These are phyloP conservation scores for Dictyostelium firmibasis DNA, from an alignment of 78 protist species.

Conservation along the genomic window DNA sequence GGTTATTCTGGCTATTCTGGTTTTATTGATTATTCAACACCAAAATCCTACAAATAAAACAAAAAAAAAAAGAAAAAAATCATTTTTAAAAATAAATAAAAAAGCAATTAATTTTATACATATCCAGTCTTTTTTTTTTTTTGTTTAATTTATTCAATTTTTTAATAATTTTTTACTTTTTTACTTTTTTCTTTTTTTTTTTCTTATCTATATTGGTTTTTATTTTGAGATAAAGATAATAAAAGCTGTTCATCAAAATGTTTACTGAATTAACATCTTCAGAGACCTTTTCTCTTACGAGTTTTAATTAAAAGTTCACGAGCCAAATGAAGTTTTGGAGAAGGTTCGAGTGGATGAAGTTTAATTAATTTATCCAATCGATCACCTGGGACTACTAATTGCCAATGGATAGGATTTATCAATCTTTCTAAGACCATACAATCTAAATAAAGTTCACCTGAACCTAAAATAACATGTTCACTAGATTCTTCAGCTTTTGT, in stretches of 20 bases:
- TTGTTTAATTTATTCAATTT: too few relatives aligned
- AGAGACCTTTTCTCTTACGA: conserved; percentile 97
- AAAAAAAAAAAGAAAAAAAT: too few relatives aligned
- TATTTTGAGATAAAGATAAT: conserved; percentile 22
- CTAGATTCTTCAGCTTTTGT: conserved; percentile 98
- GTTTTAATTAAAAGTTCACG: conserved; percentile 99
- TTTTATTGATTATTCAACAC: too few relatives aligned
- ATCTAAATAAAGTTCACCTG: conserved; percentile 99
- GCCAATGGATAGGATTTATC: too few relatives aligned
- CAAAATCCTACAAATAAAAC: too few relatives aligned
- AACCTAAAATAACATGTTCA: conserved; percentile 97
- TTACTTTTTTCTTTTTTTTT: not conserved
- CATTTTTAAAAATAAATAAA: too few relatives aligned
- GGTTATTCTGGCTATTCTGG: too few relatives aligned
- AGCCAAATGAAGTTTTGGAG: conserved; percentile 94
- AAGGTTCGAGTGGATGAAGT: conserved; percentile 94
- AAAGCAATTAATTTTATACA: too few relatives aligned
- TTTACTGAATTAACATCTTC: conserved; percentile 82
- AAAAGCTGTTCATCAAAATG: conserved; percentile 54
- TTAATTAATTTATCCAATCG: conserved; percentile 96
- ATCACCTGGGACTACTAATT: conserved; percentile 98
- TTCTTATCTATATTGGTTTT: not conserved
- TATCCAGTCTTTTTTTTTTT: too few relatives aligned
- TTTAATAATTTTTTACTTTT: not conserved
- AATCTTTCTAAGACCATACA: conserved; percentile 95